A percentile compares a stretch with the other conserved stretches of the same genome.
These are phyloP conservation scores for Echium plantagineum DNA, from an alignment of 257 asterid species.

Conservation along the genomic window DNA sequence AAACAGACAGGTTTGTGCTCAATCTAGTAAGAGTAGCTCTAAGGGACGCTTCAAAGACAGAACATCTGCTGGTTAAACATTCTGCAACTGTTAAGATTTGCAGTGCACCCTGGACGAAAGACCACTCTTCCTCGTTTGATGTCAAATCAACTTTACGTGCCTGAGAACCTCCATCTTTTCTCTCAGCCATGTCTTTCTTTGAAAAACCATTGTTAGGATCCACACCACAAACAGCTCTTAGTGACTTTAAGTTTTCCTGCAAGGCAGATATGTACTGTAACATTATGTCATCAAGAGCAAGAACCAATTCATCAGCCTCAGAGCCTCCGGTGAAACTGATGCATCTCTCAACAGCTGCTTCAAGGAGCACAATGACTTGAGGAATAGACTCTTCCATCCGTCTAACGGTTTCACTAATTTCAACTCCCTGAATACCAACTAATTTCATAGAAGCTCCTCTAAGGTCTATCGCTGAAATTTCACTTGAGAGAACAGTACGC, in stretches of 20 bases:
- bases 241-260: constrained; percentile 80
- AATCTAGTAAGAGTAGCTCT: constrained; percentile 89
- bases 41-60: constrained; percentile 94
- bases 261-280: constrained; percentile 76
- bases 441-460: constrained; percentile 88
- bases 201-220: constrained; percentile 48
- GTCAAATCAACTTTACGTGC: constrained; percentile 56
- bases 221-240: constrained; percentile 80
- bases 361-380: constrained; percentile 73
- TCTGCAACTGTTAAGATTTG: constrained; percentile 95
- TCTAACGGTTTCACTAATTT: constrained; percentile 93
- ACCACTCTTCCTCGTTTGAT: constrained; percentile 95
- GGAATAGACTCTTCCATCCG: constrained; percentile 99
- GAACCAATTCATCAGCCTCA: constrained; percentile 86
- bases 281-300: constrained; percentile 74
- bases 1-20: constrained; percentile 68
- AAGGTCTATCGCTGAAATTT: constrained; percentile 78
- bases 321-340: constrained; percentile 90
- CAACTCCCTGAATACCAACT: constrained; percentile 90
- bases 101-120: constrained; percentile 93
- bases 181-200: constrained; percentile 67
- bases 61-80: constrained; percentile 74
- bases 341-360: constrained; percentile 95
- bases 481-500: constrained; percentile 69
- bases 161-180: constrained; percentile 54